Conservation (phyloP, 805 yeast species). For the Sporopachydermia lactativora region DNA sequence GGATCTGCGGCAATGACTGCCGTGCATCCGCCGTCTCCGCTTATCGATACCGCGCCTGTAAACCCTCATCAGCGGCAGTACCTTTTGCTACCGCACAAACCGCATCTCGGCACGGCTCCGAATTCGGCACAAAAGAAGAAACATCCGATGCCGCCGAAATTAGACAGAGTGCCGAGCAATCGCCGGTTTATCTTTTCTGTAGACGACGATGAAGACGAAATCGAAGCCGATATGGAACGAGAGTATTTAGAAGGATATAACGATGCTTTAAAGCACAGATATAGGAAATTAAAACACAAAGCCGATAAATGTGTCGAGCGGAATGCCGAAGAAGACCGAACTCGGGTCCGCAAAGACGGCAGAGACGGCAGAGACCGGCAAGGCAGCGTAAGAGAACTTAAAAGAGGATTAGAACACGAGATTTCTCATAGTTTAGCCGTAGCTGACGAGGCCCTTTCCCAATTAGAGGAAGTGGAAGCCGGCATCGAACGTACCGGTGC, state of each 20-base stretch:
- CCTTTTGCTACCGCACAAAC: background rate
- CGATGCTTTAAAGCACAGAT: slow-evolving; percentile 45
- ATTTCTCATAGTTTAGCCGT: slow-evolving; percentile 12
- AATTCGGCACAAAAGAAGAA: background rate
- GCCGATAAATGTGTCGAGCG: slow-evolving; percentile 7
- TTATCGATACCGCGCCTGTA: background rate
- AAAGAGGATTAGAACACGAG: slow-evolving; percentile 9
- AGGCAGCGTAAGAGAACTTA: background rate
- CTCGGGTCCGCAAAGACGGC: slow-evolving; percentile 2
- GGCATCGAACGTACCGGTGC: slow-evolving; percentile 7
- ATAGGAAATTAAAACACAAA: slow-evolving; percentile 14
- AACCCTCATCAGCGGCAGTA: slow-evolving; percentile 1
- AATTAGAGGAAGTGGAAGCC: slow-evolving; percentile 14
- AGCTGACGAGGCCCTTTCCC: slow-evolving; percentile 14
- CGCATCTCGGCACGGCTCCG: background rate
- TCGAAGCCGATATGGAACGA: slow-evolving; percentile 41
- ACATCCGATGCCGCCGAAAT: background rate
- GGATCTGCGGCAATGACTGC: background rate
- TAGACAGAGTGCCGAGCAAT: background rate
- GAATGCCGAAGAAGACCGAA: background rate
- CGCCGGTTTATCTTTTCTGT: slow-evolving; percentile 43
- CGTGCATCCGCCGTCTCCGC: background rate
- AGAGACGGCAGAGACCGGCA: slow-evolving; percentile 6
- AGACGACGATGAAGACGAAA: slow-evolving; percentile 69
- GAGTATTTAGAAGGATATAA: slow-evolving; percentile 59